A percentile compares a stretch with the other conserved stretches of the same genome.
Evolutionary conservation across 2,329 filamentous ascomycete species (phyloP).

Genomic region (Calonectria leucothoes): DNA sequence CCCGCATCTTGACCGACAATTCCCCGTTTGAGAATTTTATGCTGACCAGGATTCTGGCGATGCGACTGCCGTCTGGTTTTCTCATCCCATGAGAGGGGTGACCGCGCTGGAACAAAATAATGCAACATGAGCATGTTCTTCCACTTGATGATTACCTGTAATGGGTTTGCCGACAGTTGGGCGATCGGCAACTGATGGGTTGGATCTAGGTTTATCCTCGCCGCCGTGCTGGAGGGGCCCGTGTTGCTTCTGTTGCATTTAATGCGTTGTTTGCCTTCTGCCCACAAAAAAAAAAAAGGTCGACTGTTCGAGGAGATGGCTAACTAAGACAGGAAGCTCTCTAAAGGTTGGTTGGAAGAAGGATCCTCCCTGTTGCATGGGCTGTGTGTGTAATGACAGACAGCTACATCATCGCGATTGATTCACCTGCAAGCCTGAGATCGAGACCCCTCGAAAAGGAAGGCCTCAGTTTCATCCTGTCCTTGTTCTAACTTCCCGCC

Average conservation of each 20-base stretch:
- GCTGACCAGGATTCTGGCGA: conserved; percentile 16
- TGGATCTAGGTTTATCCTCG: conserved; percentile 15
- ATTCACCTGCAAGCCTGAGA: conserved; percentile 32
- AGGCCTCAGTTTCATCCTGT: conserved; percentile 18
- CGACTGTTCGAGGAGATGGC: conserved; percentile 3
- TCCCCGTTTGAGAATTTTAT: conserved; percentile 20
- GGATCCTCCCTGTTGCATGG: conserved; percentile 36
- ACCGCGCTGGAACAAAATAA: neutral
- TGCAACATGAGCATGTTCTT: neutral
- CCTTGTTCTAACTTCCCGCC: conserved; percentile 5
- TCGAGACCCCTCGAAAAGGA: conserved; percentile 22
- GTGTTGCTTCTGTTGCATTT: conserved; percentile 11
- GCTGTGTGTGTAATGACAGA: conserved; percentile 32
- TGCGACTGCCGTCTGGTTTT: conserved; percentile 2
- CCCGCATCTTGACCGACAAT: conserved; percentile 36
- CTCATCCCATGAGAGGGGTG: neutral
- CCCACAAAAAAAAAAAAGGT: neutral
- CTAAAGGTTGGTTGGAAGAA: conserved; percentile 16
- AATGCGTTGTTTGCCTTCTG: conserved; percentile 14
- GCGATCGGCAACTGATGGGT: conserved; percentile 10
- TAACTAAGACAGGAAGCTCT: conserved; percentile 40
- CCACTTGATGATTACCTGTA: neutral
- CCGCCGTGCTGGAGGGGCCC: neutral
- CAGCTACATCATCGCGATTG: conserved; percentile 37
- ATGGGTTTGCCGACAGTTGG: conserved; percentile 16